Base-by-base conservation (phyloP, 108 stramenopile species). In the Cyclotella kingstonii region DNA sequence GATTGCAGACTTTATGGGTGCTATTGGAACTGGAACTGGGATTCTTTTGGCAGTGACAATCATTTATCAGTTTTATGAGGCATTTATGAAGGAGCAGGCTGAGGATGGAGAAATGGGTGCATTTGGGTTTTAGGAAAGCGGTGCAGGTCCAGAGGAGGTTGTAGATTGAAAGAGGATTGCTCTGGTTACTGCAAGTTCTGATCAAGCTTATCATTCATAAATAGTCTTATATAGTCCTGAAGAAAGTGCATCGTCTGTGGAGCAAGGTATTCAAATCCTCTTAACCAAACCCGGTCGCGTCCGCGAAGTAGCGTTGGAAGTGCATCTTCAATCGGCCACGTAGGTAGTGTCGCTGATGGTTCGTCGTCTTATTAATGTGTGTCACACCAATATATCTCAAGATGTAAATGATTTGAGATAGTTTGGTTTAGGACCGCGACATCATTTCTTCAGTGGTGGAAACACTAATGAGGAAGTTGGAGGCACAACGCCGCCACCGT, bases 11-110 rank as follows among this genome's bases (percentile, higher is more conserved):
- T 95, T 98, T 62, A 83, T 96, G 82, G 98, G 98, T 45, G 98
- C 98, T 18, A 96, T 98, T 76, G 98, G 98, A 50, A 96, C 95
- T 15, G 97, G 98, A 62, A 98, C 97, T 8, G 97, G 97, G 63
- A 98, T 98, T 65, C 76, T 98, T 55, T 74, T 99, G 48, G 86
- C 89, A n/a, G 98, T 99, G 38, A 99, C 97, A 33, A 99, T 98
- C 74, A 97, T 98, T 71, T 97, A 96, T 83, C 91, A 94, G 75
- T 94, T 95, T 64, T 95, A 94, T 74, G 95, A 98, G 79, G 89
- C 90, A 35, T 95, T 97, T 54, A 70, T 86, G 38, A 95, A 94
- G 89, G 93, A 95, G 66, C 62, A 58, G 49, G 21, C 25, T 25
- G 71, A 73, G 71, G 71, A 54, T 54, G 53, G 53, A 27, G 53